Evolutionary conservation across 1,284 basidiomycete species (phyloP).

Genomic region (Tetrapyrgos nigripes): DNA sequence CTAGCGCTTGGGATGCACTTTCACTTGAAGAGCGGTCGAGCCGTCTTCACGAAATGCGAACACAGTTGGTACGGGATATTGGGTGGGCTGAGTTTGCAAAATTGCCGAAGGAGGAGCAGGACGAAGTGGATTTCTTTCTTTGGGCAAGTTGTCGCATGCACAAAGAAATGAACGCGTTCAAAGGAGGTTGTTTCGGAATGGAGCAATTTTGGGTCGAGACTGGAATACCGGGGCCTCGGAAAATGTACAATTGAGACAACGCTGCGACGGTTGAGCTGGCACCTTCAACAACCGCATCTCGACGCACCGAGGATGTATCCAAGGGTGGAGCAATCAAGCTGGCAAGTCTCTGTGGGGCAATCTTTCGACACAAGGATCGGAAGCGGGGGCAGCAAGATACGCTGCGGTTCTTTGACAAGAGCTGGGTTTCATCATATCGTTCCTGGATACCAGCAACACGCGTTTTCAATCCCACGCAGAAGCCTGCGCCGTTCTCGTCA

Average conservation of each 20-base stretch:
- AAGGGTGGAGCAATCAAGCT: constrained; percentile 36
- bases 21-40: background rate
- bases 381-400: constrained; percentile 11
- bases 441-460: constrained; percentile 39
- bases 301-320: constrained; percentile 27
- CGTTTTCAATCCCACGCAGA: constrained; percentile 35
- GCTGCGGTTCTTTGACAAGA: constrained; percentile 24
- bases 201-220: constrained; percentile 12
- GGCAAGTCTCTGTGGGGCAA: constrained; percentile 28
- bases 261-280: constrained; percentile 8
- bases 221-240: constrained; percentile 8
- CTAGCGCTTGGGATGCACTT: constrained; percentile 1
- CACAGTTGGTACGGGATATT: constrained; percentile 5
- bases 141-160: constrained; percentile 38
- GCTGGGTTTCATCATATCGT: constrained; percentile 22
- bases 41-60: background rate
- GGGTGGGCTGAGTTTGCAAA: constrained; percentile 12
- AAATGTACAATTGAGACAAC: constrained; percentile 22
- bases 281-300: constrained; percentile 20
- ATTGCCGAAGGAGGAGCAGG: constrained; percentile 19
- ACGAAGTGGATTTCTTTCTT: constrained; percentile 23
- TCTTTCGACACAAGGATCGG: constrained; percentile 41
- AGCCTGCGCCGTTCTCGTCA: constrained; percentile 30
- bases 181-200: constrained; percentile 28
- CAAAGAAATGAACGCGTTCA: constrained; percentile 37